phyloP scores from a whole-genome alignment of 1,284 basidiomycete genomes.

The Lignosus rhinocerotis region DNA sequence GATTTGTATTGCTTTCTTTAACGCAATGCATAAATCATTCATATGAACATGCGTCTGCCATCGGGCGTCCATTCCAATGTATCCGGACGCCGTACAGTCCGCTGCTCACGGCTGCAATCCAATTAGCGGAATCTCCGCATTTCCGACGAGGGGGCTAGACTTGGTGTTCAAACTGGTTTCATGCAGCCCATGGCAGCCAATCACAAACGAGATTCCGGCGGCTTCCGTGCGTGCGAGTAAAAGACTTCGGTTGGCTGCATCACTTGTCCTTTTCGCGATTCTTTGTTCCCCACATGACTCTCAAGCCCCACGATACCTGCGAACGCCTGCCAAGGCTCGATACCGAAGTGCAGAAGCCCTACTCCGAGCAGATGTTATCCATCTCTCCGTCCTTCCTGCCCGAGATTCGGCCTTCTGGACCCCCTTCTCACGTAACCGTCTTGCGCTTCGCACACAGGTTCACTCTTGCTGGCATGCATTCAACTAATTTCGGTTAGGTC shows the following conservation, averaged over 20 bases:
- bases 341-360: background rate
- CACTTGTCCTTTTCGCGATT: background rate
- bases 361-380: conserved; percentile 1
- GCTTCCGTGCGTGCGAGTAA: background rate
- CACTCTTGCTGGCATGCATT: too few relatives aligned
- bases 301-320: too few relatives aligned
- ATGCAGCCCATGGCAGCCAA: background rate
- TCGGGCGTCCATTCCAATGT: background rate
- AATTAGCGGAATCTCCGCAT: background rate
- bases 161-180: background rate
- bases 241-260: background rate
- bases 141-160: conserved; percentile 5
- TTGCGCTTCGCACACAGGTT: too few relatives aligned
- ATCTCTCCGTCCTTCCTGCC: background rate
- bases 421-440: too few relatives aligned
- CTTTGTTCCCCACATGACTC: too few relatives aligned
- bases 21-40: background rate
- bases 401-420: too few relatives aligned
- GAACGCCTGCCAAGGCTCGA: too few relatives aligned
- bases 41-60: background rate
- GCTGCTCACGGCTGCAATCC: background rate
- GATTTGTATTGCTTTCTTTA: background rate
- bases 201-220: background rate
- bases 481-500: too few relatives aligned
- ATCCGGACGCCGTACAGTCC: background rate